These are phyloP conservation scores for Alternaria postmessia DNA, from an alignment of 2,329 filamentous ascomycete species.

Conservation along the genomic window DNA sequence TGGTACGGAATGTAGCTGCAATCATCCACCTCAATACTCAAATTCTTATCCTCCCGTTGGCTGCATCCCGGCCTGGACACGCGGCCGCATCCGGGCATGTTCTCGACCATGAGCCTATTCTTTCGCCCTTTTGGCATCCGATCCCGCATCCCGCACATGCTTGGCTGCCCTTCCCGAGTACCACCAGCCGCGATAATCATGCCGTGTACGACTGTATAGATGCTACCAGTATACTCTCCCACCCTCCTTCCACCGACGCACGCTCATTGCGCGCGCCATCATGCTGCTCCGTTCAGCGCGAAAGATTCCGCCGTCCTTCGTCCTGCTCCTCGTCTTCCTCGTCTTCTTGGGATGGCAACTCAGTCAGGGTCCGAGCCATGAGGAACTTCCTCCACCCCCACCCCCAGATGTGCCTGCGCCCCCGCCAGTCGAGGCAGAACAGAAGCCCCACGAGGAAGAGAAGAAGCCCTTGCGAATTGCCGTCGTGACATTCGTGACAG, in stretches of 20 bases:
- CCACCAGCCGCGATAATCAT: conserved; percentile 15
- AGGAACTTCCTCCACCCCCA: conserved; percentile 17
- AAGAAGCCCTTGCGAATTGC: conserved; percentile 39
- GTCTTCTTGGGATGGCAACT: conserved; percentile 44
- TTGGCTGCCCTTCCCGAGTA: conserved; percentile 27
- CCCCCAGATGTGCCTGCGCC: background rate
- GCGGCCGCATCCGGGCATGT: conserved; percentile 1
- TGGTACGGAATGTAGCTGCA: background rate
- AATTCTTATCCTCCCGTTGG: background rate
- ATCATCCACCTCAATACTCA: background rate
- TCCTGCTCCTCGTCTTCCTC: conserved; percentile 40
- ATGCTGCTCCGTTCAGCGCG: conserved; percentile 42
- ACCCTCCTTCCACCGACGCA: background rate
- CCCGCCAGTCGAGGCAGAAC: conserved; percentile 5
- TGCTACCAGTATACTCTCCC: background rate
- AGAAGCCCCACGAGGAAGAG: conserved; percentile 7
- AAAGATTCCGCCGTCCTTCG: conserved; percentile 29
- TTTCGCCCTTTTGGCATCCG: conserved; percentile 17
- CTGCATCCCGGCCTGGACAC: background rate
- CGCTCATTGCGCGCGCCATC: background rate
- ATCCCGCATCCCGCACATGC: conserved; percentile 27
- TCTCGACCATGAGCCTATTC: conserved; percentile 16
- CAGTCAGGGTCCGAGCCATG: conserved; percentile 29
- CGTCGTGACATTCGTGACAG: conserved; percentile 49
- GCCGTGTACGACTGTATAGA: conserved; percentile 1